Base-by-base conservation (phyloP, 1,284 basidiomycete species). In the Ustilago nuda region DNA sequence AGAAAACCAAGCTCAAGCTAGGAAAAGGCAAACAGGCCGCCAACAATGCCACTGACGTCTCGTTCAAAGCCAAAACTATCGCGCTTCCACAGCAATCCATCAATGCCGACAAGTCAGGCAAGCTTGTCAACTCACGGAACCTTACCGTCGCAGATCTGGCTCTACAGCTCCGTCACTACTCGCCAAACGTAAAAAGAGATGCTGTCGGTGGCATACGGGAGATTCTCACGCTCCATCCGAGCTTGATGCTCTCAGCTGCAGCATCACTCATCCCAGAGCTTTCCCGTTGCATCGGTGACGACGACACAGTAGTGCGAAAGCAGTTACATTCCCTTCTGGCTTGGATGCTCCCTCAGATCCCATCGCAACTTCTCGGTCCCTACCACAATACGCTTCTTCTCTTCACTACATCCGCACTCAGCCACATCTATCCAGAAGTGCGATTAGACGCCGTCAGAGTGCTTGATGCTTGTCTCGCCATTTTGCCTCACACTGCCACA, bases 1-100 rank as follows among this genome's bases (percentile, higher is more conserved):
- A 97, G 94, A 98, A 96, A 93, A 91, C 93, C 30, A 98, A 94
- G 86, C 89, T 96, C 53, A 98, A 97, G 87, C 92, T 99, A 56
- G 96, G 96, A 39, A 98, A 96, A 86, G 94, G 93, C 55, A 98
- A 96, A 86, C 91, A 93, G 83, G 84, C 88, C 8, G 89, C 94
- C 9, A 90, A 88, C 59, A 98, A 98, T 89, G 93, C 91, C 9
- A 91, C 97, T 75, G 94, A 98, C 86, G 98, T 95, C 1, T 95
- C 94, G 0, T 98, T 96, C 90, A 97, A 95, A 86, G 91, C 94
- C 50, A 90, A 93, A 76, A 69, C 67, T n/a, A 74, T 82, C 36
- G 71, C 72, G 2, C 61, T 69, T 41, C 64, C 67, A 46, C 81
- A 82, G 63, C 82, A 83, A 63, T 81, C 79, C 30, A 81, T 83